These are phyloP conservation scores for Arthonia radiata DNA, from an alignment of 495 filamentous ascomycete genomes.

Conservation along the genomic window DNA sequence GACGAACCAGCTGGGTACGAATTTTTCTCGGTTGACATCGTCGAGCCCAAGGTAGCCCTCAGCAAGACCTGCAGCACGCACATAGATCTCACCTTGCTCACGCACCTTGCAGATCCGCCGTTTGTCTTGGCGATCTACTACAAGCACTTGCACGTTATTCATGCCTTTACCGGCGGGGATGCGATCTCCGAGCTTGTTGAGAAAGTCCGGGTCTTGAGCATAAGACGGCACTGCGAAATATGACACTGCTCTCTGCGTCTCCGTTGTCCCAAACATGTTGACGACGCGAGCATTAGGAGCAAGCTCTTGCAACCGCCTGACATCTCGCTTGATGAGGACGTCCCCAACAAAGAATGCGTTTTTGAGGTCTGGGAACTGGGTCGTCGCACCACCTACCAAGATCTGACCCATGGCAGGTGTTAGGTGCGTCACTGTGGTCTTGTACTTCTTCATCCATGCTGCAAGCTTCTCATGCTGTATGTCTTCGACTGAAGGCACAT, in stretches of 20 bases:
- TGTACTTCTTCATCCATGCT: slow-evolving; percentile 68
- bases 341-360: slow-evolving; percentile 89
- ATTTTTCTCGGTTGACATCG: slow-evolving; percentile 52
- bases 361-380: slow-evolving; percentile 51
- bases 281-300: slow-evolving; percentile 60
- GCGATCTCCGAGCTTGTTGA: slow-evolving; percentile 50
- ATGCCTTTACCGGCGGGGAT: slow-evolving; percentile 80
- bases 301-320: slow-evolving; percentile 48
- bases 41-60: slow-evolving; percentile 42
- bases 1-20: slow-evolving; percentile 76
- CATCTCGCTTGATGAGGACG: slow-evolving; percentile 68
- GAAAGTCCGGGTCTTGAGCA: slow-evolving; percentile 35
- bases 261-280: slow-evolving; percentile 85
- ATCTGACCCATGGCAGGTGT: slow-evolving; percentile 96
- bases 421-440: slow-evolving; percentile 66
- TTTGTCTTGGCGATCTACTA: slow-evolving; percentile 58
- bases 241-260: slow-evolving; percentile 67
- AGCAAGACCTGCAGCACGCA: too few relatives aligned
- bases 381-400: slow-evolving; percentile 59
- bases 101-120: slow-evolving; percentile 52
- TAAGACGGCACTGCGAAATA: slow-evolving; percentile 66
- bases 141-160: slow-evolving; percentile 76
- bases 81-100: too few relatives aligned
- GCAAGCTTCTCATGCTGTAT: slow-evolving; percentile 76
- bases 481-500: slow-evolving; percentile 62